Percentiles rank a stretch among this genome's conserved stretches.
Conservation (phyloP, 495 filamentous ascomycete species). For the Penicillium cosmopolitanum region DNA sequence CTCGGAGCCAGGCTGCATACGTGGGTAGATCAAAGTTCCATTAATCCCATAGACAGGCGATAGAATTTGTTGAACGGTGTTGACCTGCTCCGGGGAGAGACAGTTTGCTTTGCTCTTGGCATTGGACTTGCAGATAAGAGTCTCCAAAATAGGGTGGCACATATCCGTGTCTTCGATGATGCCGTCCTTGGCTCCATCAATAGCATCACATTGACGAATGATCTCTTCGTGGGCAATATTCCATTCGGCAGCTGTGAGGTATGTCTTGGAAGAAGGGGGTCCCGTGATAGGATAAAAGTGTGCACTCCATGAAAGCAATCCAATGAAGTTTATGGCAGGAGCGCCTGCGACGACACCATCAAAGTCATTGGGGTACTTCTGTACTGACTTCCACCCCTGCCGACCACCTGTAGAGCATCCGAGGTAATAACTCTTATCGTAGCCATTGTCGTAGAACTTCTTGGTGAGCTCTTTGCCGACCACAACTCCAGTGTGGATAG, state of each 20-base stretch:
- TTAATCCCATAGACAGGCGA: conserved; percentile 52
- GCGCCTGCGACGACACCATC: conserved; percentile 71
- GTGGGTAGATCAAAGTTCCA: conserved; percentile 59
- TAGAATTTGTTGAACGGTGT: conserved; percentile 59
- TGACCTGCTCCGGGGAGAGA: conserved; percentile 58
- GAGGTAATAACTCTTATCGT: conserved; percentile 56
- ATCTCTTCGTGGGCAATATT: conserved; percentile 59
- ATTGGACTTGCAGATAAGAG: conserved; percentile 52
- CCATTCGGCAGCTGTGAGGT: conserved; percentile 56
- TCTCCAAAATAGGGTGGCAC: conserved; percentile 58
- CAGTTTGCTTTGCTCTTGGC: conserved; percentile 46
- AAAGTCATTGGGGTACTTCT: conserved; percentile 57
- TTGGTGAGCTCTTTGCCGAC: conserved; percentile 53
- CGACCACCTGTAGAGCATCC: conserved; percentile 62
- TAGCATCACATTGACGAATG: conserved; percentile 64
- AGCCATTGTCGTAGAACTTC: conserved; percentile 48
- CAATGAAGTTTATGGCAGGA: conserved; percentile 53
- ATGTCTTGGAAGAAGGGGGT: conserved; percentile 46
- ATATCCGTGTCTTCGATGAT: conserved; percentile 65
- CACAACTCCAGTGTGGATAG: conserved; percentile 55
- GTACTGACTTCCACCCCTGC: conserved; percentile 54
- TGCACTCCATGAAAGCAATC: conserved; percentile 57
- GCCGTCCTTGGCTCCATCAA: conserved; percentile 65
- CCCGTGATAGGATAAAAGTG: conserved; percentile 56
- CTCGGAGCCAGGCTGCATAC: conserved; percentile 52